These are phyloP conservation scores for Tricholoma hemisulphureum DNA, from an alignment of 768 basidiomycete genomes.

Conservation along the genomic window DNA sequence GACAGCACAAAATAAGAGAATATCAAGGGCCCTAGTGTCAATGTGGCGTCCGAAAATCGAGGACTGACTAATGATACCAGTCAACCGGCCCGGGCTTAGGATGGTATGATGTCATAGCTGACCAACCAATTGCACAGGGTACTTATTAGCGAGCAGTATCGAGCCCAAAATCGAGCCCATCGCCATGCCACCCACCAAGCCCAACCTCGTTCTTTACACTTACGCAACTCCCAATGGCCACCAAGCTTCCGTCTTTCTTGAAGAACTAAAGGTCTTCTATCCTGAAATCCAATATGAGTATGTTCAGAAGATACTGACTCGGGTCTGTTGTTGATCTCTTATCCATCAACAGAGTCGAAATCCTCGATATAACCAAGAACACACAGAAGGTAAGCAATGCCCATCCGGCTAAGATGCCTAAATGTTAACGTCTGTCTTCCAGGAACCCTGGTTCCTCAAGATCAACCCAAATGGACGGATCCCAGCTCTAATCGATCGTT, in stretches of 20 bases:
- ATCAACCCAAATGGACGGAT: constrained; percentile 75
- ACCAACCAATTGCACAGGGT: too few relatives aligned
- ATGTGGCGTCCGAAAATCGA: too few relatives aligned
- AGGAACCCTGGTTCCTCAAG: constrained; percentile 71
- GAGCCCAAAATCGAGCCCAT: too few relatives aligned
- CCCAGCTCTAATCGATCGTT: constrained; percentile 62
- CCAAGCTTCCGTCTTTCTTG: constrained; percentile 48
- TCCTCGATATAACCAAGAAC: not conserved
- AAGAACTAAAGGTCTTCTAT: constrained; percentile 55
- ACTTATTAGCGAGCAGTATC: too few relatives aligned
- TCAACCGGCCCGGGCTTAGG: too few relatives aligned
- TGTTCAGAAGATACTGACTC: not conserved
- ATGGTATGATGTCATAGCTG: too few relatives aligned
- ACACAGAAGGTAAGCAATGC: not conserved
- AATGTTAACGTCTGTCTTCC: not conserved
- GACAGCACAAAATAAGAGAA: too few relatives aligned
- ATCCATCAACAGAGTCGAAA: not conserved
- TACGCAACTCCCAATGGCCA: constrained; percentile 49
- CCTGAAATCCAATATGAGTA: constrained; percentile 15
- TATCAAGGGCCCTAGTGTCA: too few relatives aligned
- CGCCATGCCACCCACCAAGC: not conserved
- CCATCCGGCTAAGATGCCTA: not conserved
- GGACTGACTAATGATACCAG: too few relatives aligned
- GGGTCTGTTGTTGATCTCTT: not conserved
- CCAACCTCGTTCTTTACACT: constrained; percentile 36